These are phyloP conservation scores for Petunia secreta DNA, from an alignment of 257 asterid genomes.

Conservation along the genomic window DNA sequence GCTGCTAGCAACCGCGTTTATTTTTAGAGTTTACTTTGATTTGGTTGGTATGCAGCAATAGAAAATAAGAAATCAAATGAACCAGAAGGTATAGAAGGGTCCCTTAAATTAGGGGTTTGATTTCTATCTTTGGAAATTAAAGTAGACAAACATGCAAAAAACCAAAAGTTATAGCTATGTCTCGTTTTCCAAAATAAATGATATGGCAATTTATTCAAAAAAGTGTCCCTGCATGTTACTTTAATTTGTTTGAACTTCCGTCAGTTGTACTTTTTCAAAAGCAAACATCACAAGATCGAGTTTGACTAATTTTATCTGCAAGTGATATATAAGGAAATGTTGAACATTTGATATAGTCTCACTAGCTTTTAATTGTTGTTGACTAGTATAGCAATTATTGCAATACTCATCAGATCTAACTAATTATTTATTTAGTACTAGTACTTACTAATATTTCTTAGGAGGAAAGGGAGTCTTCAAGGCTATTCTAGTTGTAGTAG, in stretches of 20 bases:
- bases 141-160: background rate
- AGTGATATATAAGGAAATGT: background rate
- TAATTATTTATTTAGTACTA: too few species aligned
- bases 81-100: slow-evolving; percentile 12
- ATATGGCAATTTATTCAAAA: slow-evolving; percentile 5
- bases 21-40: too few species aligned
- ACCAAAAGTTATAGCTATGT: background rate
- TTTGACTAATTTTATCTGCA: slow-evolving; percentile 16
- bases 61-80: background rate
- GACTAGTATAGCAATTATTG: background rate
- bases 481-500: background rate
- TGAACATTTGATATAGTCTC: background rate
- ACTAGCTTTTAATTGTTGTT: background rate
- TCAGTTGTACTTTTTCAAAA: background rate
- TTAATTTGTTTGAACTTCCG: background rate
- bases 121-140: background rate
- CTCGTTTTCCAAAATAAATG: background rate
- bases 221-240: background rate
- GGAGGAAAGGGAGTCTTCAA: background rate
- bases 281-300: background rate
- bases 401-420: background rate
- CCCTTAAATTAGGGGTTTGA: background rate
- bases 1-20: too few species aligned
- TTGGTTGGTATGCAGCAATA: background rate
- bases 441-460: background rate